Conservation (phyloP, 1,284 basidiomycete genomes). For the Schizophyllum commune region DNA sequence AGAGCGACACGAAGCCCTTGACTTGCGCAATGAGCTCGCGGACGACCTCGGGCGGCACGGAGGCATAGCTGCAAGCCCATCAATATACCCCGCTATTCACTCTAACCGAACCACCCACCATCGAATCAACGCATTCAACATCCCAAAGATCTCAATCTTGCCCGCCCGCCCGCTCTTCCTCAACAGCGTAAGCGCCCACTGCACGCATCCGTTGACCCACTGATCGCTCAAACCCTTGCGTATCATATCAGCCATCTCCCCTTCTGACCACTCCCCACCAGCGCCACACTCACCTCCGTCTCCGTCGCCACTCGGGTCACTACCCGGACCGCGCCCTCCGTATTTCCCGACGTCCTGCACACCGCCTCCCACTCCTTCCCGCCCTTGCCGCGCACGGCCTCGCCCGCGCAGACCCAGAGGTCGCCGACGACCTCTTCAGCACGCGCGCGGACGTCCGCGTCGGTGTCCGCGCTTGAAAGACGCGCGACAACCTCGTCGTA, state of each 20-base stretch:
- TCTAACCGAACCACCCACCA: slow-evolving; percentile 33
- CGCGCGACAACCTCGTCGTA: slow-evolving; percentile 71
- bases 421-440: slow-evolving; percentile 83
- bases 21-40: slow-evolving; percentile 64
- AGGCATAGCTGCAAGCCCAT: slow-evolving; percentile 45
- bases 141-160: slow-evolving; percentile 76
- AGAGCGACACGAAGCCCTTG: slow-evolving; percentile 61
- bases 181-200: slow-evolving; percentile 73
- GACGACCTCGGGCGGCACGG: slow-evolving; percentile 57
- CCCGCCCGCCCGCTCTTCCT: slow-evolving; percentile 75
- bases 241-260: not conserved
- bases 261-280: not conserved
- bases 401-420: slow-evolving; percentile 81
- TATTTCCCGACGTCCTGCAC: slow-evolving; percentile 69
- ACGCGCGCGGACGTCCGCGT: slow-evolving; percentile 82
- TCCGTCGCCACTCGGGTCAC: slow-evolving; percentile 65
- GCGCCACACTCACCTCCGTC: not conserved
- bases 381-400: slow-evolving; percentile 52
- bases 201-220: slow-evolving; percentile 77
- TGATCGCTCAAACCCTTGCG: slow-evolving; percentile 40
- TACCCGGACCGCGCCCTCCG: slow-evolving; percentile 64
- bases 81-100: not conserved
- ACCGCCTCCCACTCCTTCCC: slow-evolving; percentile 76
- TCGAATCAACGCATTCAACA: slow-evolving; percentile 67
- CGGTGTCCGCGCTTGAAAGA: slow-evolving; percentile 76